Evolutionary conservation across 257 asterid genomes (phyloP).

Genomic region (Solanum appendiculatum): DNA sequence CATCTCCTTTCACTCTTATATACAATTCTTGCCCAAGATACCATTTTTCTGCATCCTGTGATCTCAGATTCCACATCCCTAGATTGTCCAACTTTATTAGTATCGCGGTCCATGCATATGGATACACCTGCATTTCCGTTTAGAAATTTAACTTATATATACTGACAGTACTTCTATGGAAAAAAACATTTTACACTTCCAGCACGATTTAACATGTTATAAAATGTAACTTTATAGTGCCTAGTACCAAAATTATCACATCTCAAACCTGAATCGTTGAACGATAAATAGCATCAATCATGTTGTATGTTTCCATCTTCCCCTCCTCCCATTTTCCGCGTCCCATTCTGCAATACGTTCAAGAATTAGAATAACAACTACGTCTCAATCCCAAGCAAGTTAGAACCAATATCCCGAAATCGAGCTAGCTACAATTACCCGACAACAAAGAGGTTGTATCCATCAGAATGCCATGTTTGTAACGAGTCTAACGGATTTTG

Average conservation of each 20-base stretch:
- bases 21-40: slow-evolving; percentile 25
- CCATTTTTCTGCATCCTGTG: slow-evolving; percentile 24
- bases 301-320: slow-evolving; percentile 16
- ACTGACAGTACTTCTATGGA: neutral
- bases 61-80: slow-evolving; percentile 32
- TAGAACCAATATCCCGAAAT: neutral
- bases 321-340: neutral
- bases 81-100: slow-evolving; percentile 15
- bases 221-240: neutral
- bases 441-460: neutral
- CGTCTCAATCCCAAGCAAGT: neutral
- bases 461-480: neutral
- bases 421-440: neutral
- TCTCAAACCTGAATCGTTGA: slow-evolving; percentile 23
- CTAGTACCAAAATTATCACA: neutral
- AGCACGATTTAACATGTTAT: neutral
- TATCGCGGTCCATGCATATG: slow-evolving; percentile 21
- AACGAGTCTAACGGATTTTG: neutral
- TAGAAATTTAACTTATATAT: neutral
- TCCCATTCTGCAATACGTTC: neutral
- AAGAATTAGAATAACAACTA: neutral
- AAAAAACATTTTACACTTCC: neutral
- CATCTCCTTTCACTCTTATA: slow-evolving; percentile 12
- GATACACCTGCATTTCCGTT: slow-evolving; percentile 9
- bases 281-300: slow-evolving; percentile 23